Evolutionary conservation across 805 yeast genomes (phyloP), one percentile per base, ranked within the genome.

Genomic region (Saccharomycopsis oosterbeekiorum): DNA sequence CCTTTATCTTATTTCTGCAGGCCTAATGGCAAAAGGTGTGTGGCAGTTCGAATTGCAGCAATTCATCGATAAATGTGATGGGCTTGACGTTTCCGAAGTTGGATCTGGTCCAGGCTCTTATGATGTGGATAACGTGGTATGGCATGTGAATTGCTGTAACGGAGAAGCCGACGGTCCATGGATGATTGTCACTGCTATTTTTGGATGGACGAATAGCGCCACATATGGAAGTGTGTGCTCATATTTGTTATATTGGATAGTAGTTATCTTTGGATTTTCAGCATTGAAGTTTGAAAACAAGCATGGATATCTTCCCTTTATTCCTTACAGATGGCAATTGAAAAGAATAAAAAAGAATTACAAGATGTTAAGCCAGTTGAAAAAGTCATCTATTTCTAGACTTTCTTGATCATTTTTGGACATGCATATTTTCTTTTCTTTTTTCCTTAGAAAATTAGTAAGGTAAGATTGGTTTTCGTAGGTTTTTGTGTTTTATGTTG

Each of bases 141-240:
- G 97, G 97, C 97, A 91, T 71, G 96, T 91, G 29, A 89, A 91
- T 73, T 90, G 97, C 72, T 91, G 97, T 74, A 90, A 90, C 71
- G 96, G 96, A 26, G 86, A 88, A 66, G 87, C 81, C n/a, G 97
- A 91, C 69, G 96, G 96, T 3, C 83, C 85, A 39, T 91, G 96
- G 96, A 89, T 90, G 96, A 76, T 91, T 41, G 78, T 88, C 68
- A 89, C 92, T 41, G 97, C 96, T 0, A 76, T 91, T 4, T 79
- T 91, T 58, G 97, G 97, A 1, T 91, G 97, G 97, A 90, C 94
- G 14, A 91, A 91, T 71, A 83, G 92, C 65, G 97, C 97, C 2
- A 91, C 97, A 0, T 89, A 86, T 69, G 96, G 96, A 3, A 88
- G 96, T 21, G 91, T 91, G 0, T 71, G 80, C 4, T 81, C 91